These are phyloP conservation scores for Wickerhamiella azymoides DNA, from an alignment of 805 yeast genomes.

Conservation along the genomic window DNA sequence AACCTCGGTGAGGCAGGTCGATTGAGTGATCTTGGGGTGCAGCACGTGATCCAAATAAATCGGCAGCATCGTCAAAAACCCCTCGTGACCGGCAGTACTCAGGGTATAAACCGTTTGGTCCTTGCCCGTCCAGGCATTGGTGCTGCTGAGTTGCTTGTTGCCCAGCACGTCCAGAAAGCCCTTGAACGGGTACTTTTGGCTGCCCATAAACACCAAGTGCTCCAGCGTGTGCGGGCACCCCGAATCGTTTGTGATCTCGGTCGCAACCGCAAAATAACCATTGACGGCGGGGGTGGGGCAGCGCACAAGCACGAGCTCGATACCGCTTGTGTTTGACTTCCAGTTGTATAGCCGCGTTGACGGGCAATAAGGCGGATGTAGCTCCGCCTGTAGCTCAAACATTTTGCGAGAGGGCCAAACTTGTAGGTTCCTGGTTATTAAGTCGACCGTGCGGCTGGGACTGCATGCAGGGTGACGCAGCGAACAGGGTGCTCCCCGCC, in stretches of 20 bases:
- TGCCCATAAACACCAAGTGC: constrained; percentile 90
- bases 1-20: constrained; percentile 86
- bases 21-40: constrained; percentile 75
- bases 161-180: constrained; percentile 83
- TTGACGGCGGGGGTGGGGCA: constrained; percentile 74
- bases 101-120: constrained; percentile 92
- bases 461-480: too few relatives aligned
- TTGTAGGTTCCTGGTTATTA: too few relatives aligned
- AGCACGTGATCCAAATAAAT: constrained; percentile 80
- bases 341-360: constrained; percentile 35
- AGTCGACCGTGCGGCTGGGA: too few relatives aligned
- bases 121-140: constrained; percentile 95
- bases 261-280: constrained; percentile 93
- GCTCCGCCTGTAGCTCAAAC: constrained; percentile 15
- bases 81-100: constrained; percentile 92
- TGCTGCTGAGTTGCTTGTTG: constrained; percentile 64
- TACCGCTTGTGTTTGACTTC: constrained; percentile 66
- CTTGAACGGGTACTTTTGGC: constrained; percentile 75
- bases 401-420: too few relatives aligned
- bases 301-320: constrained; percentile 61
- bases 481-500: too few relatives aligned
- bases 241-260: constrained; percentile 73
- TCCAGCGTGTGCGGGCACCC: constrained; percentile 95
- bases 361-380: constrained; percentile 18
- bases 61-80: constrained; percentile 71